Percentiles rank a stretch among this genome's conserved stretches.
phyloP scores from a whole-genome alignment of 148 eudicot species.

The Silene conica region DNA sequence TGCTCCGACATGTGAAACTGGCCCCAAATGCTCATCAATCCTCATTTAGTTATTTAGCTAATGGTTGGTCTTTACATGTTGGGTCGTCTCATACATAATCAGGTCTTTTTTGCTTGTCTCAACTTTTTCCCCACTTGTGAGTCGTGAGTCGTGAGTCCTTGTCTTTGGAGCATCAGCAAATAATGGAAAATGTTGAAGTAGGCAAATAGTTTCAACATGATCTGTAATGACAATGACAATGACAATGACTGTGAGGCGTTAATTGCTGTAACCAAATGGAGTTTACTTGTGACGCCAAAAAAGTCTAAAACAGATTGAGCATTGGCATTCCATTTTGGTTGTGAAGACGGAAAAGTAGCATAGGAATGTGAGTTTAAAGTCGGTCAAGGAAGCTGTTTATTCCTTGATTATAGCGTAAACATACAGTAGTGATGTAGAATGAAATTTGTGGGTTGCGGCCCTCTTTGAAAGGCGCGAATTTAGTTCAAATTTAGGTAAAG shows the following conservation, averaged over 20 bases:
- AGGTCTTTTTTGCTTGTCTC: too few species aligned
- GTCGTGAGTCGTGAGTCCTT: too few species aligned
- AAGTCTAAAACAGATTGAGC: too few species aligned
- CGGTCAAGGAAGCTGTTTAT: slow-evolving; percentile 9
- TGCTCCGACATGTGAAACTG: background rate
- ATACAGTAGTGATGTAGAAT: slow-evolving; percentile 19
- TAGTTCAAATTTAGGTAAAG: too few species aligned
- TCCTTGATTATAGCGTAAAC: slow-evolving; percentile 3
- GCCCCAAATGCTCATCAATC: background rate
- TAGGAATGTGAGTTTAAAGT: slow-evolving; percentile 2
- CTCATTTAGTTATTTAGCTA: too few species aligned
- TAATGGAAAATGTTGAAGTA: slow-evolving; percentile 5
- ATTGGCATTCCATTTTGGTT: background rate
- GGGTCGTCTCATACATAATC: background rate
- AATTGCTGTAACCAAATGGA: too few species aligned
- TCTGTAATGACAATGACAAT: slow-evolving; percentile 11
- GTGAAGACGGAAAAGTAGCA: background rate
- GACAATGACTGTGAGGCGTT: background rate
- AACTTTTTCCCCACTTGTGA: too few species aligned
- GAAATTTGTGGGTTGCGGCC: background rate
- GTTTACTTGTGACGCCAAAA: too few species aligned
- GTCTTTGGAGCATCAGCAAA: background rate
- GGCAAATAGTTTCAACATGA: background rate
- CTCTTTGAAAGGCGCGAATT: background rate
- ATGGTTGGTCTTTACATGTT: background rate